A percentile compares a stretch with the other conserved stretches of the same genome.
phyloP scores from a whole-genome alignment of 257 asterid genomes.

The Petunia secreta region DNA sequence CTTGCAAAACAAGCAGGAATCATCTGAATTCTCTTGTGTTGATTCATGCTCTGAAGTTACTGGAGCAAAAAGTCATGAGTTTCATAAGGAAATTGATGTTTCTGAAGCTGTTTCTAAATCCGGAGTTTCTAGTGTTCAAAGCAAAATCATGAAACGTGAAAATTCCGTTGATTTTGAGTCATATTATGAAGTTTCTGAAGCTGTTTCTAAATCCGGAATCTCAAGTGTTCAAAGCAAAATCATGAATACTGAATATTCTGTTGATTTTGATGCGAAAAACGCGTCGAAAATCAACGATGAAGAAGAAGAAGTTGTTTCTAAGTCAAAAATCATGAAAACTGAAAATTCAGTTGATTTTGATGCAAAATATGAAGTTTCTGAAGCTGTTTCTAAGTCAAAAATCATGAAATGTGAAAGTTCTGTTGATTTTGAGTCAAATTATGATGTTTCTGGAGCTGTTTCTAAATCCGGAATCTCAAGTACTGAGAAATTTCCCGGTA shows the following conservation, averaged over 20 bases:
- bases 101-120: too few species aligned
- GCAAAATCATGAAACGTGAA: constrained; percentile 38
- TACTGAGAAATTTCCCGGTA: not conserved
- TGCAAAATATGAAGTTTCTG: constrained; percentile 38
- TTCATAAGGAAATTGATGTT: too few species aligned
- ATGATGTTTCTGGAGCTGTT: too few species aligned
- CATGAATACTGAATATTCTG: constrained; percentile 43
- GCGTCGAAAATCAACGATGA: constrained; percentile 22
- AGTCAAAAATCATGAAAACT: constrained; percentile 25
- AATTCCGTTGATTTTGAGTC: constrained; percentile 37
- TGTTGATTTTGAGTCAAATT: constrained; percentile 33
- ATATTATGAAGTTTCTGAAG: too few species aligned
- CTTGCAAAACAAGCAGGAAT: constrained; percentile 35
- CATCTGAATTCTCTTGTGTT: constrained; percentile 85
- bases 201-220: too few species aligned
- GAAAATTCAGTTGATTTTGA: constrained; percentile 28
- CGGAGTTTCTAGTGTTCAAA: too few species aligned
- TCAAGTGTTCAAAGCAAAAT: constrained; percentile 1
- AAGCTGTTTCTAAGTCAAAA: not conserved
- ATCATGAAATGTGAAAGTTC: constrained; percentile 41
- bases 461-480: too few species aligned
- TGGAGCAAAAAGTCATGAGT: not conserved
- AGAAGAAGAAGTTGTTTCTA: constrained; percentile 27
- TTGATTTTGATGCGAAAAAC: constrained; percentile 32
- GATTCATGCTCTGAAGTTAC: constrained; percentile 64